A percentile compares a stretch with the other conserved stretches of the same genome.
These are phyloP conservation scores for Septoria petroselini DNA, from an alignment of 2,329 filamentous ascomycete genomes.

Conservation along the genomic window DNA sequence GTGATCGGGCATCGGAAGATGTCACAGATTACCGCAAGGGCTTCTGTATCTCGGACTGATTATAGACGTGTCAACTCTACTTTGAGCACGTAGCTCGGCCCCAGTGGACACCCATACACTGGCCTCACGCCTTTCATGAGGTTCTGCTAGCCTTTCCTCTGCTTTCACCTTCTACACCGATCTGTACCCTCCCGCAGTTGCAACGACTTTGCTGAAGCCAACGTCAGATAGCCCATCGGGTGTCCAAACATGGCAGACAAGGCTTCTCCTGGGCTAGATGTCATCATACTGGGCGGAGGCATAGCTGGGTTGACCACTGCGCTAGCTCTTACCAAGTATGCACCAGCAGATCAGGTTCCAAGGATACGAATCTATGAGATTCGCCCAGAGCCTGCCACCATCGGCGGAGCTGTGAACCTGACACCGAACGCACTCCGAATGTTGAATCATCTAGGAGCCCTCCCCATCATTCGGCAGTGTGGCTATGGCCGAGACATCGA, in stretches of 20 bases:
- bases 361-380: conserved; percentile 51
- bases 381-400: conserved; percentile 45
- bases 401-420: conserved; percentile 49
- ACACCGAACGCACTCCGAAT: conserved; percentile 47
- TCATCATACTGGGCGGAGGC: conserved; percentile 53
- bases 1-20: too few species aligned
- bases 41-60: too few species aligned
- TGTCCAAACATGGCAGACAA: conserved; percentile 30
- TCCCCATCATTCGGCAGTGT: conserved; percentile 39
- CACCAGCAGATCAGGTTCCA: conserved; percentile 37
- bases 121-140: too few species aligned
- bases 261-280: conserved; percentile 35
- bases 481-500: conserved; percentile 44
- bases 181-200: too few species aligned
- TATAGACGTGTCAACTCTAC: too few species aligned
- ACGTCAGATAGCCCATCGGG: not conserved
- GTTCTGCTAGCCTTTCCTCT: too few species aligned
- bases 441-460: conserved; percentile 38
- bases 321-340: conserved; percentile 47
- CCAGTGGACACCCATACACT: too few species aligned
- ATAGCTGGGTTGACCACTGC: conserved; percentile 53
- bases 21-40: too few species aligned
- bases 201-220: too few species aligned
- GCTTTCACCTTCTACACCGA: too few species aligned
- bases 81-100: too few species aligned